phyloP scores from a whole-genome alignment of 2,329 filamentous ascomycete species.

The Aspergillus puulaauensis region DNA sequence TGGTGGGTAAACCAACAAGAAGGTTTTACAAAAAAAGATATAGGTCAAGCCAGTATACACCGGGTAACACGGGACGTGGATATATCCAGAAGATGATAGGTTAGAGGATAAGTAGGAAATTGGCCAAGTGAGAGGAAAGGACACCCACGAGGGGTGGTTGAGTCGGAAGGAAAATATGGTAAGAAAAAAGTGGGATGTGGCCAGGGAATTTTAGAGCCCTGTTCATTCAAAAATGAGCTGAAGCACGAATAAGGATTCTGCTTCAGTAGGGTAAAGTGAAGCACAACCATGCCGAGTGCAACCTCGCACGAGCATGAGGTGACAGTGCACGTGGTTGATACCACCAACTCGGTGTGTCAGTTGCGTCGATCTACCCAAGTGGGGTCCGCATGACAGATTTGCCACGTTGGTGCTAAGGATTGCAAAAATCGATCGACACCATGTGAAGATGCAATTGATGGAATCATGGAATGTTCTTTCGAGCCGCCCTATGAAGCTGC shows the following conservation, averaged over 20 bases:
- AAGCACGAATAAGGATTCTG: not conserved
- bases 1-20: conserved; percentile 3
- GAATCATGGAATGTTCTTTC: conserved; percentile 6
- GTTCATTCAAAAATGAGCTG: not conserved
- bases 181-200: not conserved
- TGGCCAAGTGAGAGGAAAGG: not conserved
- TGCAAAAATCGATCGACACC: not conserved
- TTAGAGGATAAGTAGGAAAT: conserved; percentile 5
- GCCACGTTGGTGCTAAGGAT: not conserved
- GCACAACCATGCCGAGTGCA: not conserved
- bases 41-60: conserved; percentile 15
- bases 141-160: not conserved
- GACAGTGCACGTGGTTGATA: not conserved
- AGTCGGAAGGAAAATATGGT: not conserved
- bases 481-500: conserved; percentile 11
- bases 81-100: conserved; percentile 12
- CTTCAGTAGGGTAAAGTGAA: not conserved
- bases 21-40: conserved; percentile 15
- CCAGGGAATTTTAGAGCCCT: not conserved
- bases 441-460: not conserved
- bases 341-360: not conserved
- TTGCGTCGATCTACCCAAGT: not conserved
- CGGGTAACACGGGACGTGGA: conserved; percentile 1
- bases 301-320: not conserved
- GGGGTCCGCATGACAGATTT: not conserved